Percentiles rank a stretch among this genome's conserved stretches.
phyloP scores from a whole-genome alignment of 805 yeast genomes.

The Komagataella pseudopastoris region DNA sequence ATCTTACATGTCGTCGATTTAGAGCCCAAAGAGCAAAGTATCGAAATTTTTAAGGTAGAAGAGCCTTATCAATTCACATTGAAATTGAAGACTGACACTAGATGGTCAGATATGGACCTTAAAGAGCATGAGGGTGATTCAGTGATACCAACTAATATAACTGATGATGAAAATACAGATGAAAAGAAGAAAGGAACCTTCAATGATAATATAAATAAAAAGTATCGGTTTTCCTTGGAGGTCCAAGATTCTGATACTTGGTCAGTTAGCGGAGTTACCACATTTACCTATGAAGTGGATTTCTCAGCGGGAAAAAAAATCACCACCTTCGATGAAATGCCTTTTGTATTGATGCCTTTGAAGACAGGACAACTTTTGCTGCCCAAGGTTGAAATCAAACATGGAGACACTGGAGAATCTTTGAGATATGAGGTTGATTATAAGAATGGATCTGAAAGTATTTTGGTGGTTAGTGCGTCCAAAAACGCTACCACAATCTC shows the following conservation, averaged over 20 bases:
- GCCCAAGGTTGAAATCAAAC: slow-evolving; percentile 44
- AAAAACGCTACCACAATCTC: slow-evolving; percentile 46
- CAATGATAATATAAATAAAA: slow-evolving; percentile 7
- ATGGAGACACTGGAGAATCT: slow-evolving; percentile 18
- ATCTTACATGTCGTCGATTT: slow-evolving; percentile 46
- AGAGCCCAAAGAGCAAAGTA: slow-evolving; percentile 25
- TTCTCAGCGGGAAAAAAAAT: background rate
- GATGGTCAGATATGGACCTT: slow-evolving; percentile 21
- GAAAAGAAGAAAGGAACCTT: slow-evolving; percentile 17
- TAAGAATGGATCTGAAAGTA: slow-evolving; percentile 53
- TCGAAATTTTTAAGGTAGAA: slow-evolving; percentile 30
- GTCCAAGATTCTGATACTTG: slow-evolving; percentile 44
- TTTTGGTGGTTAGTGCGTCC: slow-evolving; percentile 55
- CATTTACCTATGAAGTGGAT: slow-evolving; percentile 31
- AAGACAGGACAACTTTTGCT: slow-evolving; percentile 59
- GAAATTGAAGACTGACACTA: slow-evolving; percentile 25
- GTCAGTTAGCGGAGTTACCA: slow-evolving; percentile 65
- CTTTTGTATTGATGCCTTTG: slow-evolving; percentile 54
- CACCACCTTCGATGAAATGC: slow-evolving; percentile 8
- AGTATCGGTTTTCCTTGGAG: slow-evolving; percentile 7
- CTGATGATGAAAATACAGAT: slow-evolving; percentile 1
- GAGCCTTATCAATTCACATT: slow-evolving; percentile 39
- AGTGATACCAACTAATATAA: background rate
- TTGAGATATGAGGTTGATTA: slow-evolving; percentile 45
- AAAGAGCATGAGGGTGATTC: background rate